Conservation (phyloP, 225 moss, liverwort and hornwort species). For the Bryum argenteum region DNA sequence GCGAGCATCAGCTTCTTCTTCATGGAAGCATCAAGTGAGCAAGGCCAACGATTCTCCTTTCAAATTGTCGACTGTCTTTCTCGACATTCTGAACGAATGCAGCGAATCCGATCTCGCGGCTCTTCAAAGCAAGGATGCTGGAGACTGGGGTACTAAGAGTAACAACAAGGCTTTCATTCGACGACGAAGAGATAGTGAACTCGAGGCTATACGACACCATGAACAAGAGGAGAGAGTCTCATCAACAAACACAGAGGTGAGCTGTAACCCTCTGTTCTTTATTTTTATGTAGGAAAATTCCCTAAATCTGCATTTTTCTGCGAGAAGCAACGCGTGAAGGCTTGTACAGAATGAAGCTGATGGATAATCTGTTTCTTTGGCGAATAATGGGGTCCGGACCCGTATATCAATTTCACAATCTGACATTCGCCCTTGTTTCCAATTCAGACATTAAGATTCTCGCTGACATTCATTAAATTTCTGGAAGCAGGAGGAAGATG, state of each 20-base stretch:
- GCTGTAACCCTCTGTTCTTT: neutral
- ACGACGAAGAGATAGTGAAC: conserved; percentile 18
- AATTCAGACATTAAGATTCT: too few species aligned
- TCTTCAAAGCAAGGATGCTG: conserved; percentile 15
- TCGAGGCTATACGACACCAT: conserved; percentile 20
- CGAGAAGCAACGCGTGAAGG: too few species aligned
- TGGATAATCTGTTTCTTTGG: too few species aligned
- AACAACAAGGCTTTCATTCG: conserved; percentile 4
- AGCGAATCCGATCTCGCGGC: conserved; percentile 28
- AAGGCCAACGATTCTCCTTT: neutral
- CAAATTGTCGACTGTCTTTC: conserved; percentile 38
- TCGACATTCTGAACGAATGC: conserved; percentile 46
- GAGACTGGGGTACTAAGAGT: neutral
- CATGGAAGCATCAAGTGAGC: conserved; percentile 25
- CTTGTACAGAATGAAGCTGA: too few species aligned
- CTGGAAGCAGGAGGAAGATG: conserved; percentile 28
- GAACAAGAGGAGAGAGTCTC: conserved; percentile 24
- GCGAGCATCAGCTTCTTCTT: conserved; percentile 26
- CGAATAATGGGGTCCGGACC: too few species aligned
- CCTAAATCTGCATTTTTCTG: too few species aligned
- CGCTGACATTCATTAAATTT: too few species aligned
- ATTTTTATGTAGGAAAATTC: neutral
- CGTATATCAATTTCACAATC: too few species aligned
- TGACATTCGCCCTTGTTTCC: too few species aligned
- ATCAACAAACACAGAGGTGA: conserved; percentile 28